These are phyloP conservation scores for Syncephalastrum contaminatum DNA, from an alignment of 371 early-diverging fungal species.

Conservation along the genomic window DNA sequence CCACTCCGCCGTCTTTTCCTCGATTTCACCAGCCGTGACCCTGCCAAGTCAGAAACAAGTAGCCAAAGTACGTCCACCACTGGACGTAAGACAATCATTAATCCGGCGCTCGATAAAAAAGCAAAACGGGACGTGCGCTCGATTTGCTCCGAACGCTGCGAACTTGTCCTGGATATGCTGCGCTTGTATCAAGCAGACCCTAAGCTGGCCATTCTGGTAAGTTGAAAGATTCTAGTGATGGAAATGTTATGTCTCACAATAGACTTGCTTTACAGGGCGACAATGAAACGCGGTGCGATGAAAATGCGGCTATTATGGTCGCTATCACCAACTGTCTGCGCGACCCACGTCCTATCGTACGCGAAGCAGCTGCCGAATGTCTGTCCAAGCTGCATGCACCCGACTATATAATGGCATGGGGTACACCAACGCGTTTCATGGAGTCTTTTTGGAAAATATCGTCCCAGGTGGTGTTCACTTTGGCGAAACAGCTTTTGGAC, in stretches of 20 bases:
- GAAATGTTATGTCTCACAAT: constrained; percentile 1
- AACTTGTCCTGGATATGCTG: constrained; percentile 73
- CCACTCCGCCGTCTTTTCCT: constrained; percentile 72
- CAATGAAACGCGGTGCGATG: constrained; percentile 49
- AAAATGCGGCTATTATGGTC: constrained; percentile 62
- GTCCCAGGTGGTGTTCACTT: constrained; percentile 52
- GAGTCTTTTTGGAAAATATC: constrained; percentile 71
- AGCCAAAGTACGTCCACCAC: constrained; percentile 12
- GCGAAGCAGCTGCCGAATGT: constrained; percentile 71
- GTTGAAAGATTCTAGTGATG: neutral
- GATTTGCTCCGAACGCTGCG: constrained; percentile 59
- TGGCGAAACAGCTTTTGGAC: constrained; percentile 59
- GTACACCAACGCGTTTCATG: constrained; percentile 54
- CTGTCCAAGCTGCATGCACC: constrained; percentile 64
- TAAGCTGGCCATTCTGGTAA: constrained; percentile 59
- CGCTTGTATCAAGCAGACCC: constrained; percentile 77
- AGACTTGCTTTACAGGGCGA: constrained; percentile 26
- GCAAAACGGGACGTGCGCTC: constrained; percentile 45
- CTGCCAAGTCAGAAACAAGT: constrained; percentile 26
- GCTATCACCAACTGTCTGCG: constrained; percentile 70
- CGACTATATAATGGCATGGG: constrained; percentile 64
- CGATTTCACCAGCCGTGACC: constrained; percentile 51
- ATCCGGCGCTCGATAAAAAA: constrained; percentile 30
- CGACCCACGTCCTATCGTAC: constrained; percentile 60
- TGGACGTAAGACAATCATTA: constrained; percentile 18